Base-by-base conservation (phyloP, 495 filamentous ascomycete genomes). In the Melanomma pulvis-pyrius region DNA sequence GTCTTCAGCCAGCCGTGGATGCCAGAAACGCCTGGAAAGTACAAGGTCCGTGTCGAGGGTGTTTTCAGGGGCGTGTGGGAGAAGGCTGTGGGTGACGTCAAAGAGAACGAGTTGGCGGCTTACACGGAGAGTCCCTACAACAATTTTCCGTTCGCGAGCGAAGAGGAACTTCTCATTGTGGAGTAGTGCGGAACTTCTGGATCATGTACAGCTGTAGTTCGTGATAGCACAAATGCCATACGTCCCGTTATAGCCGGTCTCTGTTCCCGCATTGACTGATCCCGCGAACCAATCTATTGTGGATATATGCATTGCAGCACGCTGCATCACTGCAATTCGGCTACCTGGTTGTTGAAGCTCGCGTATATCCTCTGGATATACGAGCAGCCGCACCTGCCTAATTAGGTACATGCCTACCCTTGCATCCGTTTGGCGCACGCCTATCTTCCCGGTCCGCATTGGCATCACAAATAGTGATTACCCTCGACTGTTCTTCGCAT, bases 1-100 rank as follows among this genome's bases (percentile, higher is more conserved):
- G 55, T 59, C 6, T 56, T 72, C 30, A 46, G 69, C 51, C 58
- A 65, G 28, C 61, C 61, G 1, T 66, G 65, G 70, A 63, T 69
- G 70, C 65, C 61, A 5, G 22, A 39, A 13, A 60, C 47, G 39
- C 54, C 59, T 0, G 59, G 59, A 2, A 58, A 57, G 49, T 72
- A 69, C 47, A 61, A 63, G 24, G 53, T 72, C 24, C 26, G 30
- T 7, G 66, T 32, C 15, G 51, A 60, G 24, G 70, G 70, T 0
- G 17, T 29, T 1, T 66, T 63, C 54, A 41, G 57, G 9, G 70
- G 39, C 0, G 41, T 72, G n/a, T 69, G 70, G 70, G 65, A 69
- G 49, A 59, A 62, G 48, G 17, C 25, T 2, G 61, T 28, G 3
- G 25, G 51, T 13, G 66, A 72, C 4, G 50, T 72, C 12, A 26